Conservation (phyloP, 192 early-diverging fungal genomes). For the Coemansia sp. region DNA sequence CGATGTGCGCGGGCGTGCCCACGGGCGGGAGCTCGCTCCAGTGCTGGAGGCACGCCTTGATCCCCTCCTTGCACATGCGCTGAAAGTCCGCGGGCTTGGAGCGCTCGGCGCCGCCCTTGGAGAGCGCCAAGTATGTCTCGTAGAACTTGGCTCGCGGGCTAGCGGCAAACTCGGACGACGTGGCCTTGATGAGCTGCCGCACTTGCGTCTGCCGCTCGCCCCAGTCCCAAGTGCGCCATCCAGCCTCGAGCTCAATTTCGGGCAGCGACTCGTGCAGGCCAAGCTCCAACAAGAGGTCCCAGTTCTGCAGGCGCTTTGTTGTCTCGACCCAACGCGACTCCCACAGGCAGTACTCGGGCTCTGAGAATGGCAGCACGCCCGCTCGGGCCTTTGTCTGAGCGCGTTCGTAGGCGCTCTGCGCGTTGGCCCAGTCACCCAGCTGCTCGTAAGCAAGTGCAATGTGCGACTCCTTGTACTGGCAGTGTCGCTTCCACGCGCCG, state of each 20-base stretch:
- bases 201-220: conserved; percentile 63
- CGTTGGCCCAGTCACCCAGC: conserved; percentile 88
- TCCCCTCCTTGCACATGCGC: conserved; percentile 83
- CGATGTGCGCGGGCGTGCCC: conserved; percentile 86
- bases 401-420: conserved; percentile 89
- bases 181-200: conserved; percentile 70
- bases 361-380: conserved; percentile 84
- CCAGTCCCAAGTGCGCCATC: conserved; percentile 98
- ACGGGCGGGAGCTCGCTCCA: conserved; percentile 91
- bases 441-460: conserved; percentile 96
- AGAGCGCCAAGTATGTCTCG: conserved; percentile 83
- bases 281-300: conserved; percentile 95
- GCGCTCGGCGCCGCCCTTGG: conserved; percentile 63
- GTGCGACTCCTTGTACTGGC: conserved; percentile 91
- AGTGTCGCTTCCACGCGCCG: conserved; percentile 90
- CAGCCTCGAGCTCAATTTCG: conserved; percentile 88
- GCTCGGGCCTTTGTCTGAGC: conserved; percentile 92
- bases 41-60: conserved; percentile 80
- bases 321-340: conserved; percentile 96
- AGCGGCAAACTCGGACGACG: conserved; percentile 63
- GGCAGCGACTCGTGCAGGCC: conserved; percentile 87
- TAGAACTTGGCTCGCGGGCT: conserved; percentile 81
- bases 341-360: conserved; percentile 97
- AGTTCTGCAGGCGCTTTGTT: conserved; percentile 92
- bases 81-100: conserved; percentile 69